phyloP scores from a whole-genome alignment of 768 basidiomycete species.

The Phanerochaete carnosa region DNA sequence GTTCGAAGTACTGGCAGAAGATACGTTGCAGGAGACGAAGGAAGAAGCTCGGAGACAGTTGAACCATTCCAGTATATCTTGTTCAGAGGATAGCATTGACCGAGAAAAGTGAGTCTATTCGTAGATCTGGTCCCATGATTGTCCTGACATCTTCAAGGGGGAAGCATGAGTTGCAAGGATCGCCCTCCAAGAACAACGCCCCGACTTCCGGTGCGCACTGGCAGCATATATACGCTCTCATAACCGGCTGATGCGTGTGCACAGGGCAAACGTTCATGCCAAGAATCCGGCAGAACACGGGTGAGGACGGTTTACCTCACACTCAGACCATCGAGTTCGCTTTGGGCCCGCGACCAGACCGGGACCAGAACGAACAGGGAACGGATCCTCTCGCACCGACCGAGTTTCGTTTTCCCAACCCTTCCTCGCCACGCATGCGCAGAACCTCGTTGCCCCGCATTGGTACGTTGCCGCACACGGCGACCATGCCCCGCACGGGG shows the following conservation, averaged over 20 bases:
- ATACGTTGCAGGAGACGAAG: background rate
- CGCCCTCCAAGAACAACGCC: background rate
- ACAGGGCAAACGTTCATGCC: background rate
- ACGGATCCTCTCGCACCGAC: background rate
- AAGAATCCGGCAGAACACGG: background rate
- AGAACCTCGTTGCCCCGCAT: background rate
- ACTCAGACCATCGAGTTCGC: constrained; percentile 55
- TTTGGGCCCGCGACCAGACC: constrained; percentile 23
- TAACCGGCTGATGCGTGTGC: background rate
- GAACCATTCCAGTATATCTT: background rate
- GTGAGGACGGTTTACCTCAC: constrained; percentile 22
- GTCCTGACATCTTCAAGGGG: background rate
- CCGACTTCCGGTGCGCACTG: background rate
- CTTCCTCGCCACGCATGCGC: background rate
- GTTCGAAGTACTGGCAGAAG: background rate
- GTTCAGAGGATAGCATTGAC: constrained; percentile 3
- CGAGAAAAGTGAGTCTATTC: constrained; percentile 7
- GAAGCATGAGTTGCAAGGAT: background rate
- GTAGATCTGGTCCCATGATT: background rate
- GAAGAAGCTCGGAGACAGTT: background rate
- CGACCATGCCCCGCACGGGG: constrained; percentile 20
- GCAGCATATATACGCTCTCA: background rate
- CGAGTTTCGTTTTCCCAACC: background rate
- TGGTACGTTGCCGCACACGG: constrained; percentile 6
- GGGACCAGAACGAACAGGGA: background rate